phyloP scores from a whole-genome alignment of 441 rosid genomes.

The Omphalea diandra region DNA sequence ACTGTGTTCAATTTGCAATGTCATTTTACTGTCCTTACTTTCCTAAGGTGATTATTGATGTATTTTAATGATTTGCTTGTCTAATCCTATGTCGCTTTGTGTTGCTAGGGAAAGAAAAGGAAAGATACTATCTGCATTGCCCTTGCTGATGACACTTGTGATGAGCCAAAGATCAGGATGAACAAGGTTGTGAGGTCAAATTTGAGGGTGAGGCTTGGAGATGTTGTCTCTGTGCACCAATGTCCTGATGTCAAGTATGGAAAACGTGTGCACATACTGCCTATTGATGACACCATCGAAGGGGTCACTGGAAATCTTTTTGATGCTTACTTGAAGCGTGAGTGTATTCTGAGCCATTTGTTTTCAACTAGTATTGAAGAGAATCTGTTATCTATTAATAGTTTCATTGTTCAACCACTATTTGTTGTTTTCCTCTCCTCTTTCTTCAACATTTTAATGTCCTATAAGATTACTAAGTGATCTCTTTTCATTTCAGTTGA shows the following conservation, averaged over 20 bases:
- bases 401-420: not conserved
- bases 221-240: constrained; percentile 86
- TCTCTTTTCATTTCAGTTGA: not conserved
- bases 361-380: not conserved
- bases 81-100: not conserved
- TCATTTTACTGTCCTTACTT: no score
- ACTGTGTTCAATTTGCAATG: not conserved
- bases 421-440: not conserved
- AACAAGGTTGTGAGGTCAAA: constrained; percentile 86
- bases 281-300: constrained; percentile 86
- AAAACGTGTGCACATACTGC: constrained; percentile 83
- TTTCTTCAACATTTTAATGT: not conserved
- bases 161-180: constrained; percentile 86
- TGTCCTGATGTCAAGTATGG: constrained; percentile 87
- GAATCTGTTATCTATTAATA: not conserved
- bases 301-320: constrained; percentile 92
- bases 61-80: not conserved
- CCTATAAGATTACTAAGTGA: not conserved
- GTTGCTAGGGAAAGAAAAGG: constrained; percentile 75
- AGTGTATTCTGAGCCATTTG: constrained; percentile 30
- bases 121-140: constrained; percentile 88
- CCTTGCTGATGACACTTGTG: constrained; percentile 80
- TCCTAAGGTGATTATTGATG: not conserved
- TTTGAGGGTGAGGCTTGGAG: constrained; percentile 94
- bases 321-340: constrained; percentile 88